These are phyloP conservation scores for Penicillium sp. DNA, from an alignment of 2,329 filamentous ascomycete genomes.

Conservation along the genomic window DNA sequence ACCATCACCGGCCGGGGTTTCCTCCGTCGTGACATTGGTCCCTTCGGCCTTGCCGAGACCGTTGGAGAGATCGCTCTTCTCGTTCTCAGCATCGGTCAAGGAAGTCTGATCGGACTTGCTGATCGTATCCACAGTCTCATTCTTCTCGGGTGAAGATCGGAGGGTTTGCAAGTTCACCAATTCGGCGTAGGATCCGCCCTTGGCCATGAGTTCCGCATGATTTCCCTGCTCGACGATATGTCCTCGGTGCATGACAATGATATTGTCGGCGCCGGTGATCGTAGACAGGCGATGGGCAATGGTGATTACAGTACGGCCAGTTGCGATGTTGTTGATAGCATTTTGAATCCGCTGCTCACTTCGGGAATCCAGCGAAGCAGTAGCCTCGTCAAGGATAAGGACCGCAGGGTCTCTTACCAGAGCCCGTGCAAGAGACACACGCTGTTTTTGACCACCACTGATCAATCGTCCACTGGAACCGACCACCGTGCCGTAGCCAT, in stretches of 20 bases:
- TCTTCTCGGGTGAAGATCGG: slow-evolving; percentile 48
- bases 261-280: slow-evolving; percentile 56
- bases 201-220: slow-evolving; percentile 54
- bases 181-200: slow-evolving; percentile 24
- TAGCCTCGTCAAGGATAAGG: slow-evolving; percentile 81
- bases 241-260: slow-evolving; percentile 55
- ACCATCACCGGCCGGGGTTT: slow-evolving; percentile 14
- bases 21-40: slow-evolving; percentile 14
- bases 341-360: slow-evolving; percentile 54
- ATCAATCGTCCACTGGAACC: slow-evolving; percentile 71
- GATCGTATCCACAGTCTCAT: slow-evolving; percentile 40
- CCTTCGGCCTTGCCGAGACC: slow-evolving; percentile 14
- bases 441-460: slow-evolving; percentile 78
- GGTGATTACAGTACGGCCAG: slow-evolving; percentile 66
- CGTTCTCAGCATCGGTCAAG: slow-evolving; percentile 23
- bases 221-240: slow-evolving; percentile 52
- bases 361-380: slow-evolving; percentile 55
- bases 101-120: slow-evolving; percentile 30
- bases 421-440: slow-evolving; percentile 75
- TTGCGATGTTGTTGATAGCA: slow-evolving; percentile 54
- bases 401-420: slow-evolving; percentile 67
- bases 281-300: slow-evolving; percentile 62
- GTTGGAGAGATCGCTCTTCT: slow-evolving; percentile 14
- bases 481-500: slow-evolving; percentile 66
- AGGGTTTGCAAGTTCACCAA: slow-evolving; percentile 46